Conservation (phyloP, 805 yeast genomes). For the Peterozyma toletana region DNA sequence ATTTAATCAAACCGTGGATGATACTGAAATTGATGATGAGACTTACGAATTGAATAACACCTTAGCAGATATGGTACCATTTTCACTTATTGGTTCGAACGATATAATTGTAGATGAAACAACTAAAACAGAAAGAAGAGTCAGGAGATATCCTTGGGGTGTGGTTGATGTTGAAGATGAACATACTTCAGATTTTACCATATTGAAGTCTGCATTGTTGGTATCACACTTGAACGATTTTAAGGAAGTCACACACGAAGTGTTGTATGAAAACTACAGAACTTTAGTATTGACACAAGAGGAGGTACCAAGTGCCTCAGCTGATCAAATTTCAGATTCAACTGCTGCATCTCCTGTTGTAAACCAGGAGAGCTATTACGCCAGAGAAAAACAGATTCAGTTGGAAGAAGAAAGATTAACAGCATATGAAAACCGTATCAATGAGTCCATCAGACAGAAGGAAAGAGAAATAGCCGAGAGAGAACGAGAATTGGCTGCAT, state of each 20-base stretch:
- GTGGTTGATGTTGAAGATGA: conserved; percentile 51
- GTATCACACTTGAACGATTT: conserved; percentile 83
- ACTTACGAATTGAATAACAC: conserved; percentile 21
- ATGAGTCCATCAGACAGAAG: conserved; percentile 74
- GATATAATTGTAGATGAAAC: conserved; percentile 23
- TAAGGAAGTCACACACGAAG: conserved; percentile 83
- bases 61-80: conserved; percentile 47
- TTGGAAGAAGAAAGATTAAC: conserved; percentile 83
- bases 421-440: conserved; percentile 84
- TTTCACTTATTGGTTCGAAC: conserved; percentile 60
- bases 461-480: conserved; percentile 77
- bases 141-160: conserved; percentile 66
- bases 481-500: conserved; percentile 78
- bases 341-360: background rate
- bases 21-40: conserved; percentile 22
- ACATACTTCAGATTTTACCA: conserved; percentile 71
- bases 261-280: conserved; percentile 82
- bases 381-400: conserved; percentile 85
- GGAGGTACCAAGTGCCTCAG: background rate
- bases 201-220: conserved; percentile 70
- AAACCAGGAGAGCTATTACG: conserved; percentile 22
- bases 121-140: conserved; percentile 31
- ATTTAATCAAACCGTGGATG: conserved; percentile 55
- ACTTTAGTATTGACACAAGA: conserved; percentile 54
- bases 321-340: background rate